Base-by-base conservation (phyloP, 805 yeast species). In the Kurtzmaniella fragi region DNA sequence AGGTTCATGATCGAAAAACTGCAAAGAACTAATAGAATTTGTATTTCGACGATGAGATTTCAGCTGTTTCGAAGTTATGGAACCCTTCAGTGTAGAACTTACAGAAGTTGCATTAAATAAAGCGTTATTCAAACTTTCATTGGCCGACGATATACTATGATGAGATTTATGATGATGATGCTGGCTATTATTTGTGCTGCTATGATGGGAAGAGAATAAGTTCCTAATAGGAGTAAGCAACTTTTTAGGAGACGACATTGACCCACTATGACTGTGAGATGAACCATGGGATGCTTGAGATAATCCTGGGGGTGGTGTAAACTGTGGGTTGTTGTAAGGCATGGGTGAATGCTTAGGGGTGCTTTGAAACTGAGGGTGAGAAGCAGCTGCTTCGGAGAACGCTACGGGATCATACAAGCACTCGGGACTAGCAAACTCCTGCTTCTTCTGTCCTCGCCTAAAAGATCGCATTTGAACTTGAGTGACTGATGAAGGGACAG, bases 221-320 rank as follows among this genome's bases (percentile, higher is more conserved):
- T 62, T 61, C 43, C 55, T 57, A 13, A 64, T 64, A 2, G 71
- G 71, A 1, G 64, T 57, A 26, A 64, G 47, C 26, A 64, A 48
- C 45, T 64, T 64, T 44, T 64, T 64, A 20, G 71, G 71, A 5
- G 69, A 58, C 14, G 50, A 49, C 30, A 49, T 12, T 12, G 41
- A 30, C 31, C 27, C 25, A 13, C 15, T 30, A 6, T 34, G 25
- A 20, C 25, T 23, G 28, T 34, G 34, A 11, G 40, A 36, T 29
- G 25, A 20, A 5, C 25, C 25, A 20, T 20, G 25, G 8, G 25
- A 20, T 8, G 25, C 5, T 20, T 20, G 25, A 20, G 25, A 8
- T 20, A 20, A 20, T 20, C 25, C 25, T 8, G 41, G 45, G 15
- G 62, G 54, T 7, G 58, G 54, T 17, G 51, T 46, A 26, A 45